Base-by-base conservation (phyloP, 352 stramenopile species). In the Halophytophthora batemanensis region DNA sequence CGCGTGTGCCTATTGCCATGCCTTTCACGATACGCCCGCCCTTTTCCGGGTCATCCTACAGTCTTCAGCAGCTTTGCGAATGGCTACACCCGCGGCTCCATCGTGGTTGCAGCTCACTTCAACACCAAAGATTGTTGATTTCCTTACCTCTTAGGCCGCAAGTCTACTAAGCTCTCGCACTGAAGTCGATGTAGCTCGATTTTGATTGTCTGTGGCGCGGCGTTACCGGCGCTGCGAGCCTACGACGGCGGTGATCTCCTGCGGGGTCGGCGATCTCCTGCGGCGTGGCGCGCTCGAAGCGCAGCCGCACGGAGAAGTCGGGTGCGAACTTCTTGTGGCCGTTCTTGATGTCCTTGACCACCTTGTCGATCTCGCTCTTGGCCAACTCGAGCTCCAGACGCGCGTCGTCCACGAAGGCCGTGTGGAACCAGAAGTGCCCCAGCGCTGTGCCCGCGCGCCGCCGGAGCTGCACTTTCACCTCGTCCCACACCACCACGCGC, bases 371-470 rank as follows among this genome's bases (percentile, higher is more conserved):
- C 59, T 86, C 79, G 25, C 56, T 53, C 43, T 90, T 90, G 11
- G 54, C 25, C 14, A 90, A 23, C 34, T 45, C 39, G 12, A 90
- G 52, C 57, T 77, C 62, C 35, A 69, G 44, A 15, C 57, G 34
- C 15, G 50, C 62, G 10, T 39, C 22, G 6, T 58, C 56, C 17
- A 90, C 47, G 31, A 90, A 90, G n/a, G 79, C 59, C 8, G 79
- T 86, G 63, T 90, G 79, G 59, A 90, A 85, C 79, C 79, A 90
- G 59, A 88, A 81, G 47, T 90, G 66, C 2, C 79, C 79, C 15
- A 90, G 46, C 3, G 67, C 67, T 6, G 50, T 50, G 17, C 72
- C 71, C 10, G 62, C 54, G 18, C 75, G 71, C 25, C 71, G 62
- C 22, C 72, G 69, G 13, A 90, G 54, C 36, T 61, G 43, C 38